These are phyloP conservation scores for Lophiotrema nucula DNA, from an alignment of 495 filamentous ascomycete species.

Conservation along the genomic window DNA sequence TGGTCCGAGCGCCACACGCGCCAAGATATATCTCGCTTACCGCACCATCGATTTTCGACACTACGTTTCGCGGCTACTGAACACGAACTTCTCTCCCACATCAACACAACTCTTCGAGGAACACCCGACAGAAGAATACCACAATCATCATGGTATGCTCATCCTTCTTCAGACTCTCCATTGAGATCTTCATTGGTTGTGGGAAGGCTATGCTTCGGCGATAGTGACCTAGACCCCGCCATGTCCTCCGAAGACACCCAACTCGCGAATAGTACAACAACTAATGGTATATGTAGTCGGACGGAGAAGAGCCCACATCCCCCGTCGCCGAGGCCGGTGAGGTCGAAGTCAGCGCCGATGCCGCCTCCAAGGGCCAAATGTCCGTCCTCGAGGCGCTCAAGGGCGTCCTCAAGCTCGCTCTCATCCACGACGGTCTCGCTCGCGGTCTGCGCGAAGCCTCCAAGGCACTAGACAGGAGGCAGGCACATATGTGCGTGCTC, in stretches of 20 bases:
- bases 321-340: slow-evolving; percentile 58
- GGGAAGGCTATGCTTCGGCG: too few species aligned
- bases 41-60: not conserved
- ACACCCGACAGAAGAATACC: slow-evolving; percentile 33
- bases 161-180: not conserved
- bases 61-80: not conserved
- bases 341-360: slow-evolving; percentile 87
- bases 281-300: slow-evolving; percentile 53
- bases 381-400: slow-evolving; percentile 96
- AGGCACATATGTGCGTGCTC: slow-evolving; percentile 99
- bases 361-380: slow-evolving; percentile 87
- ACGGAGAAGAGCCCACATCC: slow-evolving; percentile 83
- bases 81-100: slow-evolving; percentile 30
- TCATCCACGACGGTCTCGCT: slow-evolving; percentile 99
- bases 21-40: slow-evolving; percentile 9
- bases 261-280: not conserved
- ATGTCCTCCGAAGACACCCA: not conserved
- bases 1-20: too few species aligned
- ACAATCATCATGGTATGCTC: slow-evolving; percentile 45
- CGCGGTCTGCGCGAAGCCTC: slow-evolving; percentile 95
- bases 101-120: slow-evolving; percentile 32
- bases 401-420: slow-evolving; percentile 93
- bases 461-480: slow-evolving; percentile 95
- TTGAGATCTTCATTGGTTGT: not conserved
- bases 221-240: not conserved